phyloP scores from a whole-genome alignment of 352 stramenopile species.

The Bremia lactucae region DNA sequence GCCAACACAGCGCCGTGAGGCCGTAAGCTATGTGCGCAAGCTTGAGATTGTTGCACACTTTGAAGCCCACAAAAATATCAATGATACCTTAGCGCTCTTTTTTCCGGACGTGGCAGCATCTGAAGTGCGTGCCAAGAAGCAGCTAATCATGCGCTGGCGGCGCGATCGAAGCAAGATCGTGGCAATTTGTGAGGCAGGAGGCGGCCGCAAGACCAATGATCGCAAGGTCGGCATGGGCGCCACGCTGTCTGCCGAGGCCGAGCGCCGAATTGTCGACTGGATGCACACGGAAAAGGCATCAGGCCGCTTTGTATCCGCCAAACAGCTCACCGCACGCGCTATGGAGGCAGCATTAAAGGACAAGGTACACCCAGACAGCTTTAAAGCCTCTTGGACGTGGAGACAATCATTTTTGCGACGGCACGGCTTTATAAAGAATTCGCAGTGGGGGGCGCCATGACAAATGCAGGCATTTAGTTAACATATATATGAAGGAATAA shows the following conservation, averaged over 20 bases:
- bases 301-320: constrained; percentile 6
- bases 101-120: constrained; percentile 4
- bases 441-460: neutral
- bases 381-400: constrained; percentile 21
- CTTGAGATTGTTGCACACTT: constrained; percentile 13
- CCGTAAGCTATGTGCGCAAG: constrained; percentile 16
- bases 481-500: constrained; percentile 9
- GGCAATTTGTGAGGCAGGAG: constrained; percentile 11
- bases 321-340: constrained; percentile 6
- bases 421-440: constrained; percentile 7
- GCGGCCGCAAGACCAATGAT: constrained; percentile 15
- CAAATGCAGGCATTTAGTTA: neutral
- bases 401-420: constrained; percentile 16
- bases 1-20: constrained; percentile 1
- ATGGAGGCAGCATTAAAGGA: constrained; percentile 11
- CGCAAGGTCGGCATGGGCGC: constrained; percentile 14
- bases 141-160: constrained; percentile 14
- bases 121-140: constrained; percentile 13
- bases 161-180: constrained; percentile 15
- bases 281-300: constrained; percentile 9
- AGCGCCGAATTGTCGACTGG: constrained; percentile 10
- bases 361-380: constrained; percentile 11
- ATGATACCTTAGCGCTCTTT: constrained; percentile 12
- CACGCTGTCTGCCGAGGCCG: constrained; percentile 11
- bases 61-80: constrained; percentile 7